A percentile compares a stretch with the other conserved stretches of the same genome.
These are phyloP conservation scores for Heliamphora exappendiculata DNA, from an alignment of 148 eudicot genomes.

Conservation along the genomic window DNA sequence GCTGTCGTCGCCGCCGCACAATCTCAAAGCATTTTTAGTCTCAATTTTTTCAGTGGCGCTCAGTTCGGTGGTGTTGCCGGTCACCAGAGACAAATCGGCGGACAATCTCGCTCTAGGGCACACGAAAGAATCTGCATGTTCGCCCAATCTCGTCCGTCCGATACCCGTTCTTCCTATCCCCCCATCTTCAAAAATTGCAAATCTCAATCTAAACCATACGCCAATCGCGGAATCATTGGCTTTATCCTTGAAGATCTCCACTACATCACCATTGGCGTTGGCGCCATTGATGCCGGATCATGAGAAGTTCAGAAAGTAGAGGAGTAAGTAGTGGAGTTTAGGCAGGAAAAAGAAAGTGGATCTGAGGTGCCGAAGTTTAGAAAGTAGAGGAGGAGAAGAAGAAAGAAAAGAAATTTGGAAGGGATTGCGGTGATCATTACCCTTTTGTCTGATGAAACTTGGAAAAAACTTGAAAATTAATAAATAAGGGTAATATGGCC, in stretches of 20 bases:
- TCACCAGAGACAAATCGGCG: constrained; percentile 6
- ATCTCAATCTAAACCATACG: constrained; percentile 47
- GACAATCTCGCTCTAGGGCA: constrained; percentile 19
- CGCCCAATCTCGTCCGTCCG: constrained; percentile 24
- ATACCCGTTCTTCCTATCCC: constrained; percentile 38
- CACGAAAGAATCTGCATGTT: neutral
- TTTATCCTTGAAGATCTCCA: constrained; percentile 45
- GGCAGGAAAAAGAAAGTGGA: no score
- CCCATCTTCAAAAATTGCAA: constrained; percentile 63
- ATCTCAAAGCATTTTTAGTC: constrained; percentile 5
- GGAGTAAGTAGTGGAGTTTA: no score
- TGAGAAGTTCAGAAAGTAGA: no score
- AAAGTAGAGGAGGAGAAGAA: no score
- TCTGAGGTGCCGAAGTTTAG: no score
- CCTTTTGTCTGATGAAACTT: no score
- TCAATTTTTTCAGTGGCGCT: constrained; percentile 4
- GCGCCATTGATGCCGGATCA: no score
- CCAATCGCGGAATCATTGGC: constrained; percentile 22
- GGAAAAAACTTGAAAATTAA: no score
- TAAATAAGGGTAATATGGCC: no score
- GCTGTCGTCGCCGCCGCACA: constrained; percentile 1
- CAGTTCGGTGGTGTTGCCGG: constrained; percentile 8
- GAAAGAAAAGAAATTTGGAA: no score
- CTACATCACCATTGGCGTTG: no score
- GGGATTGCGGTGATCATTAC: no score